Evolutionary conservation across 116 monocot genomes (phyloP).

Genomic region (Zostera marina): DNA sequence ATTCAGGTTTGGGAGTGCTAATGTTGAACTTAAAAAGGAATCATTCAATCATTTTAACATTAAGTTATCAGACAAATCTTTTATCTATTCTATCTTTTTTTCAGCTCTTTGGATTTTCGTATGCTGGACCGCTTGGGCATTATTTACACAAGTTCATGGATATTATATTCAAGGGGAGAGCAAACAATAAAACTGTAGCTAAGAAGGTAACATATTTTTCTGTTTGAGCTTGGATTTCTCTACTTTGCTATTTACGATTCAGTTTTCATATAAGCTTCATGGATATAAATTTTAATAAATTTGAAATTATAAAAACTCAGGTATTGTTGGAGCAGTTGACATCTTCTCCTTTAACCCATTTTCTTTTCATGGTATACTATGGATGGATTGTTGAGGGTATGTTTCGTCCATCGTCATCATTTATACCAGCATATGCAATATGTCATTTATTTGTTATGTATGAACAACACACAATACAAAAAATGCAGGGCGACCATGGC

Average conservation of each 20-base stretch:
- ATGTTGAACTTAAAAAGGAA: too few species aligned
- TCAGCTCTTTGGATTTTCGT: conserved; percentile 68
- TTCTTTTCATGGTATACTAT: conserved; percentile 63
- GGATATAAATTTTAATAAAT: not conserved
- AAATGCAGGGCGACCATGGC: conserved; percentile 43
- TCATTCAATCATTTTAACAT: too few species aligned
- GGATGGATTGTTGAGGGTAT: conserved; percentile 72
- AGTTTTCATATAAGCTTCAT: not conserved
- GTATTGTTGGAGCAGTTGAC: conserved; percentile 79
- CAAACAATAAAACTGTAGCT: conserved; percentile 55
- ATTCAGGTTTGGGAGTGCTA: too few species aligned
- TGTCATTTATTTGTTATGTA: not conserved
- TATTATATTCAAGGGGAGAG: conserved; percentile 67
- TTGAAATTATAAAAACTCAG: conserved; percentile 18
- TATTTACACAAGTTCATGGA: conserved; percentile 63
- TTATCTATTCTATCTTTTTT: not conserved
- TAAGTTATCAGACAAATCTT: too few species aligned
- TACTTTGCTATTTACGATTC: not conserved
- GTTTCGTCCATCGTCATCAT: conserved; percentile 5
- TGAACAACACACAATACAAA: not conserved
- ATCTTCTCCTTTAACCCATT: conserved; percentile 63
- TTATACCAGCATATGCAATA: not conserved
- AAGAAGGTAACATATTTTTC: conserved; percentile 45
- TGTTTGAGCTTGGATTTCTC: not conserved
- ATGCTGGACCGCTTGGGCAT: conserved; percentile 80